Evolutionary conservation across 2,329 filamentous ascomycete species (phyloP).

Genomic region (Alternaria triticina): DNA sequence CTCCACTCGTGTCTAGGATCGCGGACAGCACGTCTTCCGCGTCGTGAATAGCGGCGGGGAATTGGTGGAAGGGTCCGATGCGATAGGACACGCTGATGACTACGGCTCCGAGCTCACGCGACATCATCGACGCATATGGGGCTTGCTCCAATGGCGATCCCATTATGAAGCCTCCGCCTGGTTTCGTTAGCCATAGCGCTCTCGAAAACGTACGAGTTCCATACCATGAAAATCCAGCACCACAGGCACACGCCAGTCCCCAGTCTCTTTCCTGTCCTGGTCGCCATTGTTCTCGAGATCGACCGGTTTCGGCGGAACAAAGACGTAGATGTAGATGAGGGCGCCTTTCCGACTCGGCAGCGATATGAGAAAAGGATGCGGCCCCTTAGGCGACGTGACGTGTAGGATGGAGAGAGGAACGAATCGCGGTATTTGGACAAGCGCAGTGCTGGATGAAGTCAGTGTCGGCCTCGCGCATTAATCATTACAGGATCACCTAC

Average conservation of each 20-base stretch:
- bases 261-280: constrained; percentile 23
- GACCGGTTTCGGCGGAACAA: constrained; percentile 48
- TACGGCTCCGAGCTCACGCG: constrained; percentile 50
- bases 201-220: no score
- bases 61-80: constrained; percentile 55
- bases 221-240: constrained; percentile 48
- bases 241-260: constrained; percentile 47
- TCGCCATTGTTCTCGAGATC: constrained; percentile 30
- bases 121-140: constrained; percentile 56
- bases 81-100: constrained; percentile 58
- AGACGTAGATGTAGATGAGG: constrained; percentile 51
- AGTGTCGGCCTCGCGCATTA: neutral
- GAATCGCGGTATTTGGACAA: constrained; percentile 47
- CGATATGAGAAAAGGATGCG: constrained; percentile 51
- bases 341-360: constrained; percentile 48
- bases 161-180: constrained; percentile 54
- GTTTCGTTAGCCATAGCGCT: neutral
- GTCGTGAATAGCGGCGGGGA: constrained; percentile 56
- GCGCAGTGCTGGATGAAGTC: constrained; percentile 30
- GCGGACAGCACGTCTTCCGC: constrained; percentile 55
- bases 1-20: constrained; percentile 47
- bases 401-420: constrained; percentile 47
- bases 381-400: constrained; percentile 49
- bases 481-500: neutral
- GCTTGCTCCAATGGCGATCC: constrained; percentile 54